A percentile compares a stretch with the other conserved stretches of the same genome.
Conservation (phyloP, 192 early-diverging fungal genomes). For the Allomyces macrogynus region DNA sequence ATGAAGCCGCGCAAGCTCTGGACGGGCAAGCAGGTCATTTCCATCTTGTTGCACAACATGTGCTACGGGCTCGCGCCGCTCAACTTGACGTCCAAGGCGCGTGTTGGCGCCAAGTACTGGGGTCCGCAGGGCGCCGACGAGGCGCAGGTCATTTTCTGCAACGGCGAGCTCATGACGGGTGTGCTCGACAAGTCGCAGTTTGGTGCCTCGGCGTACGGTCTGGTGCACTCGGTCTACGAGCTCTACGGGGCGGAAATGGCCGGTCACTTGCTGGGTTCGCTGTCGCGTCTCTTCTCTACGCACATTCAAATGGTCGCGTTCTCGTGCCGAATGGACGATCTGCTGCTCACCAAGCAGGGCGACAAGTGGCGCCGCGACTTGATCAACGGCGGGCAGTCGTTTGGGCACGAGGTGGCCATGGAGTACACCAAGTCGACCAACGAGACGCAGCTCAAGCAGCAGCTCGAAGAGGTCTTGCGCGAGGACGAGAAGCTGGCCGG, state of each 20-base stretch:
- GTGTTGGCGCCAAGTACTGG: conserved; percentile 72
- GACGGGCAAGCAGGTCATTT: conserved; percentile 96
- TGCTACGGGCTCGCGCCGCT: conserved; percentile 50
- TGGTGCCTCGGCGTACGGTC: conserved; percentile 72
- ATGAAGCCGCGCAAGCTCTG: conserved; percentile 68
- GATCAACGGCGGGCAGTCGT: conserved; percentile 30
- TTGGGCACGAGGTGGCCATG: conserved; percentile 49
- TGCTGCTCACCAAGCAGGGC: conserved; percentile 65
- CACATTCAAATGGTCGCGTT: conserved; percentile 81
- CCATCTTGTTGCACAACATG: conserved; percentile 83
- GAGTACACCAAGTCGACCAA: conserved; percentile 25
- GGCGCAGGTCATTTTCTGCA: conserved; percentile 61
- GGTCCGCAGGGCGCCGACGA: conserved; percentile 58
- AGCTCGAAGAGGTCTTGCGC: conserved; percentile 72
- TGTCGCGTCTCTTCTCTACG: conserved; percentile 73
- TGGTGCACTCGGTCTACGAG: conserved; percentile 92
- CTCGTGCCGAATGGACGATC: conserved; percentile 96
- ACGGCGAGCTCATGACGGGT: conserved; percentile 76
- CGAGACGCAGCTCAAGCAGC: conserved; percentile 35
- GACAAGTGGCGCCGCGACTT: conserved; percentile 54
- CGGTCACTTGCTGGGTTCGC: conserved; percentile 71
- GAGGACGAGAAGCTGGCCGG: conserved; percentile 66
- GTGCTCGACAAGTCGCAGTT: conserved; percentile 95
- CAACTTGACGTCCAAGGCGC: conserved; percentile 73
- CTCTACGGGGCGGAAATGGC: conserved; percentile 76